Evolutionary conservation across 345 rosid species (phyloP), one percentile per base, ranked within the genome.

Genomic region (Microcos paniculata): DNA sequence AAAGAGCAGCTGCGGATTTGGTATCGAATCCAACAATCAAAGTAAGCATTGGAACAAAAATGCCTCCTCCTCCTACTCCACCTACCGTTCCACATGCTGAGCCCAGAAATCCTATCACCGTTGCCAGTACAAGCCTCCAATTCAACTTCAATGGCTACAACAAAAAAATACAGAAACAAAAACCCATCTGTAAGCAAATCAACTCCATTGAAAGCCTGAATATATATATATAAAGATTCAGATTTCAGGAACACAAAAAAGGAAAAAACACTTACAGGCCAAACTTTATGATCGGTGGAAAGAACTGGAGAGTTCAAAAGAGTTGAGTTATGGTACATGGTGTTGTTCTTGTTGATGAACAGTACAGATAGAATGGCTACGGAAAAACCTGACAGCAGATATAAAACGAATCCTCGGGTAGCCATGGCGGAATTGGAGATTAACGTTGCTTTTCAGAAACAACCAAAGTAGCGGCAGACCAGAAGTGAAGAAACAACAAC

Each of bases 31-130:
- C 98, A 23, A 94, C 95, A 23, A 94, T 72, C 72, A 94, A 82
- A 52, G 97, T 94, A 64, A 94, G 98, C 98, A 92, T 94, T 1
- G 98, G 98, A 42, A 94, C 98, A 43, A 94, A 94, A 59, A 94
- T 94, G 72, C 98, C 98, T 48, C 98, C 98, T 7, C 98, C 98
- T 0, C 98, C 98, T 62, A 94, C 98, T 2, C 98, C 98, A 14
- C 98, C 98, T 9, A 94, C 98, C 0, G 98, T 92, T 12, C 98
- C 98, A 76, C 90, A 94, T 0, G 98, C 98, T 8, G 98, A 94
- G 18, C 98, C 98, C 55, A 92, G 82, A 81, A 94, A 92, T 76
- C 92, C 98, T 24, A 94, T 91, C 35, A 89, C 78, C 1, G 98
- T 94, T 24, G 98, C 92, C 75, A 85, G 53, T 73, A 83, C 87